phyloP scores from a whole-genome alignment of 108 stramenopile species.

The Conticribra weissflogii region DNA sequence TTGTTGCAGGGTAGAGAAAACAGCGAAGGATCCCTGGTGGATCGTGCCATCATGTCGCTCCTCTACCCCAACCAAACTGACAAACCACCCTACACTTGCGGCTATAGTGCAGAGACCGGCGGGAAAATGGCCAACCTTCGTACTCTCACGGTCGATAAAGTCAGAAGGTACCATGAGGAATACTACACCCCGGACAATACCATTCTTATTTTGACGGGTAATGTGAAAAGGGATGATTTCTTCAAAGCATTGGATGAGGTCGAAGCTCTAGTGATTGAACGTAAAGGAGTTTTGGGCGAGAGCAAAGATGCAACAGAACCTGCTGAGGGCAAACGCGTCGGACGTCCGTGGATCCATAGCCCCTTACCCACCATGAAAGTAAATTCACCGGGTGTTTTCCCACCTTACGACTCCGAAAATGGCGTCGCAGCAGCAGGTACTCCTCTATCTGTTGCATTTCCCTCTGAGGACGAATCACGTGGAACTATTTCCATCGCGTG shows the following conservation, averaged over 20 bases:
- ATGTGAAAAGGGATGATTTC: constrained; percentile 36
- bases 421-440: constrained; percentile 3
- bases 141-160: constrained; percentile 28
- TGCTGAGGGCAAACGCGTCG: constrained; percentile 13
- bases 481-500: constrained; percentile 45
- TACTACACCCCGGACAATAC: constrained; percentile 48
- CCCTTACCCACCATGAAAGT: constrained; percentile 36
- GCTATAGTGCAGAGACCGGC: constrained; percentile 50
- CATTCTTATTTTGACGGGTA: constrained; percentile 43
- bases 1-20: constrained; percentile 47
- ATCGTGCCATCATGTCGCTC: constrained; percentile 38
- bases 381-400: constrained; percentile 26
- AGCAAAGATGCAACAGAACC: too few relatives aligned
- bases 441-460: constrained; percentile 32
- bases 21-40: constrained; percentile 41
- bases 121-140: constrained; percentile 49
- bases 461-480: constrained; percentile 50
- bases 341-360: constrained; percentile 39
- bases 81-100: constrained; percentile 11
- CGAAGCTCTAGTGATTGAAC: constrained; percentile 33
- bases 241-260: constrained; percentile 46
- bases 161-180: constrained; percentile 46
- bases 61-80: constrained; percentile 35
- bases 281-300: too few relatives aligned
- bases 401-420: constrained; percentile 12